Conservation (phyloP, 345 rosid species). For the Corymbia maculata region DNA sequence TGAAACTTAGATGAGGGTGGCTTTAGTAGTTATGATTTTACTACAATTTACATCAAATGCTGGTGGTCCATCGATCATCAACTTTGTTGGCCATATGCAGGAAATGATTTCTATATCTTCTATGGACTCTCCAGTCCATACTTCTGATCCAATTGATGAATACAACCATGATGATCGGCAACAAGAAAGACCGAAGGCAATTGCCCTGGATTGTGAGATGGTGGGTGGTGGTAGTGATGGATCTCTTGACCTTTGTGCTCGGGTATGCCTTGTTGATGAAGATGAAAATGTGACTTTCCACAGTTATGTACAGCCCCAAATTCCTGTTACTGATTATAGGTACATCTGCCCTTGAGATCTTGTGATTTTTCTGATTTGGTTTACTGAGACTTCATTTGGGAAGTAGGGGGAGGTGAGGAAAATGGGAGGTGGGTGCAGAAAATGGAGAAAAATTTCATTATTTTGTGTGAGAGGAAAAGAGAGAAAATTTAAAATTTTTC, state of each 20-base stretch:
- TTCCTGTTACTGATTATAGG: conserved; percentile 59
- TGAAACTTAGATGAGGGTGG: neutral
- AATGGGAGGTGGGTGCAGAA: neutral
- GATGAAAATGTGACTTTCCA: conserved; percentile 53
- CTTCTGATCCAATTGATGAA: conserved; percentile 2
- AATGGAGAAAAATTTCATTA: neutral
- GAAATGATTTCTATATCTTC: conserved; percentile 1
- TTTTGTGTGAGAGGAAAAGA: neutral
- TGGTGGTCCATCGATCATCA: neutral
- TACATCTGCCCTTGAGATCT: neutral
- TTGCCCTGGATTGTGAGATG: conserved; percentile 75
- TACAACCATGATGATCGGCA: neutral
- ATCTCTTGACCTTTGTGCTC: conserved; percentile 46
- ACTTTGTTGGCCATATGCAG: conserved; percentile 10
- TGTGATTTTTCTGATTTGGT: neutral
- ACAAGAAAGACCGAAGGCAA: conserved; percentile 15
- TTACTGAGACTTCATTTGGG: neutral
- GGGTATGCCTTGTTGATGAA: conserved; percentile 63
- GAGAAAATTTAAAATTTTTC: neutral
- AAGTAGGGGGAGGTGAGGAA: neutral
- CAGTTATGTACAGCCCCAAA: conserved; percentile 45
- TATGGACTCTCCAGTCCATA: conserved; percentile 1
- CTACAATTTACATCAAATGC: neutral
- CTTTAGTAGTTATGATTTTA: neutral
- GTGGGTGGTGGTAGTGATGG: conserved; percentile 68